Evolutionary conservation across 306 rosid genomes (phyloP).

Genomic region (Carpinus viminea): DNA sequence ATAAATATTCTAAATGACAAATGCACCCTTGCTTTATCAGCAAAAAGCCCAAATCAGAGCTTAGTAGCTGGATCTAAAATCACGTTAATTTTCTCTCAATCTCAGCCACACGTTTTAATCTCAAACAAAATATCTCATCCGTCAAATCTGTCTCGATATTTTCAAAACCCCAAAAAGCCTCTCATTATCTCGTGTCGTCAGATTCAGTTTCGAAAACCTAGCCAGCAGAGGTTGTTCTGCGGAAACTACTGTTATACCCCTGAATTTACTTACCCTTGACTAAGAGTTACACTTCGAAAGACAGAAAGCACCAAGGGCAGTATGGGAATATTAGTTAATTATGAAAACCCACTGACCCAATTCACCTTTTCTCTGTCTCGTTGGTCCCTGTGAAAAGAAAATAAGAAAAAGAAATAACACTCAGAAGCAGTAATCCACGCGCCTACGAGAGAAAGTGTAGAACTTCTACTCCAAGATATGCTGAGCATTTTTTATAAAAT

Average conservation of each 20-base stretch:
- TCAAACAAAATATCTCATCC: slow-evolving; percentile 36
- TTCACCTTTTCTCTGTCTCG: slow-evolving; percentile 46
- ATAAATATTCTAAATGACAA: neutral
- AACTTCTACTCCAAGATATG: neutral
- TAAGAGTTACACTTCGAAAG: neutral
- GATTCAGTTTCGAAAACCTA: slow-evolving; percentile 74
- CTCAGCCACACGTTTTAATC: slow-evolving; percentile 34
- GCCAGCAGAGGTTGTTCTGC: slow-evolving; percentile 33
- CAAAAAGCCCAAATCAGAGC: no score
- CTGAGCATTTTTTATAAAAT: no score
- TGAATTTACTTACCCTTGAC: neutral
- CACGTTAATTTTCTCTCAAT: slow-evolving; percentile 11
- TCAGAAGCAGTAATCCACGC: slow-evolving; percentile 27
- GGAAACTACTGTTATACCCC: slow-evolving; percentile 18
- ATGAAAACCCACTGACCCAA: slow-evolving; percentile 42
- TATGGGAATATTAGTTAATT: neutral
- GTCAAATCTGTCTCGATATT: slow-evolving; percentile 58
- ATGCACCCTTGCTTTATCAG: no score
- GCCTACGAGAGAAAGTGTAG: slow-evolving; percentile 27
- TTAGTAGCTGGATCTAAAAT: neutral
- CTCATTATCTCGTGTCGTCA: slow-evolving; percentile 68
- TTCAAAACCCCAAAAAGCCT: slow-evolving; percentile 49
- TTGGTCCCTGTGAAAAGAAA: slow-evolving; percentile 49
- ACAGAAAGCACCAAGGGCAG: neutral
- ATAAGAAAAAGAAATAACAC: slow-evolving; percentile 24